Evolutionary conservation across 2,329 filamentous ascomycete genomes (phyloP), one percentile per base, ranked within the genome.

Genomic region (Phyllachora maydis): DNA sequence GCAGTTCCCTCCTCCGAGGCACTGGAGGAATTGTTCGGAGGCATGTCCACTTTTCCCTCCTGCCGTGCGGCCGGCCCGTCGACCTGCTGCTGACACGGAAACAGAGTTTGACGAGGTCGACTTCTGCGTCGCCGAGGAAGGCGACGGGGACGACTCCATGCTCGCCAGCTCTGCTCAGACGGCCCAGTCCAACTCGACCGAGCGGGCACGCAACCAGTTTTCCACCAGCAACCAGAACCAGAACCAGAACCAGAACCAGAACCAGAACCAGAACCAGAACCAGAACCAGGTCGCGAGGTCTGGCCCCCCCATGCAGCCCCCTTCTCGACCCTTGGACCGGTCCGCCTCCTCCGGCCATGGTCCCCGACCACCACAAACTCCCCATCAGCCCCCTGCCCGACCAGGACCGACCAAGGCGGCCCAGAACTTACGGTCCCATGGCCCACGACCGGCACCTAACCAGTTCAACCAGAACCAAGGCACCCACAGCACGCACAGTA

Each of bases 91-190:
- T n/a, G n/a, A n/a, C n/a, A n/a, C n/a, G n/a, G n/a, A n/a, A n/a
- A n/a, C n/a, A n/a, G 66, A 79, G 29, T 73, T 82, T 39, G 75
- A 81, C 36, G 73, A 79, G 45, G 71, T 65, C 24, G 76, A 82
- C 42, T 81, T 83, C 39, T 68, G 63, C 23, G 70, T 75, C 6
- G 50, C 59, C 7, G 60, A 76, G 31, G 65, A 73, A 14, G 71
- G 62, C 11, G 71, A 82, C 37, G 75, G 76, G 4, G 77, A 88
- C 41, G 78, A 85, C 40, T 58, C 85, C n/a, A 47, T 61, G 15
- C 45, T 83, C 8, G 48, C 58, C 6, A 42, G 42, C n/a, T 30
- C n/a, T n/a, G n/a, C n/a, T n/a, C n/a, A n/a, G n/a, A n/a, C n/a
- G n/a, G n/a, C 43, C 24, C 35, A 46, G 24, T 38, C 39, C 28